These are phyloP conservation scores for Sutorius eximius DNA, from an alignment of 1,284 basidiomycete species.

Conservation along the genomic window DNA sequence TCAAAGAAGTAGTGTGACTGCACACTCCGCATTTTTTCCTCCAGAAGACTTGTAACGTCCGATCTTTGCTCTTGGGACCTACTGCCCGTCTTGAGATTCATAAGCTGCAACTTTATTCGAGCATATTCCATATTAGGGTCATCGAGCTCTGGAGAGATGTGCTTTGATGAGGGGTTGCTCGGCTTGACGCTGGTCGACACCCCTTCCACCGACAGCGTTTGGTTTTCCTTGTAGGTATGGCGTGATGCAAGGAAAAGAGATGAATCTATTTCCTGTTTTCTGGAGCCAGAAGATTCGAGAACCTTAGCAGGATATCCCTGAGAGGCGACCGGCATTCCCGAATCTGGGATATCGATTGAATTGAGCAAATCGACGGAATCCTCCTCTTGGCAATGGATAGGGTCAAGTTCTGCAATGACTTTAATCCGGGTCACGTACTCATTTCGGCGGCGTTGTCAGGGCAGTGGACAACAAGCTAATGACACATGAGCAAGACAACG, in stretches of 20 bases:
- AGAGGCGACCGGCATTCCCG: neutral
- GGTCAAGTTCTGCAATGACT: constrained; percentile 5
- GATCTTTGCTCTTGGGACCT: constrained; percentile 4
- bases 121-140: constrained; percentile 68
- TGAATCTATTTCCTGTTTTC: constrained; percentile 38
- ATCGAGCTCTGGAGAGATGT: constrained; percentile 41
- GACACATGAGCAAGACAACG: constrained; percentile 10
- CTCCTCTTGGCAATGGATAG: constrained; percentile 9
- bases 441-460: constrained; percentile 60
- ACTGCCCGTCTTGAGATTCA: constrained; percentile 37
- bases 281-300: constrained; percentile 5
- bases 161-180: constrained; percentile 27
- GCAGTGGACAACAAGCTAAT: constrained; percentile 71
- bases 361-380: constrained; percentile 5
- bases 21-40: constrained; percentile 53
- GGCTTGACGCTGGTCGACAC: constrained; percentile 7
- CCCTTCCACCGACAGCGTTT: constrained; percentile 22
- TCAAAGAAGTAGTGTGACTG: constrained; percentile 78
- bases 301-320: constrained; percentile 2
- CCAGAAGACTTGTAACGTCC: constrained; percentile 36
- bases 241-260: constrained; percentile 40
- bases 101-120: constrained; percentile 54
- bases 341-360: constrained; percentile 4
- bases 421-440: constrained; percentile 20
- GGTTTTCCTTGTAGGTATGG: neutral